Percentiles rank a stretch among this genome's conserved stretches.
phyloP scores from a whole-genome alignment of 805 yeast species.

The Peterozyma xylosa region DNA sequence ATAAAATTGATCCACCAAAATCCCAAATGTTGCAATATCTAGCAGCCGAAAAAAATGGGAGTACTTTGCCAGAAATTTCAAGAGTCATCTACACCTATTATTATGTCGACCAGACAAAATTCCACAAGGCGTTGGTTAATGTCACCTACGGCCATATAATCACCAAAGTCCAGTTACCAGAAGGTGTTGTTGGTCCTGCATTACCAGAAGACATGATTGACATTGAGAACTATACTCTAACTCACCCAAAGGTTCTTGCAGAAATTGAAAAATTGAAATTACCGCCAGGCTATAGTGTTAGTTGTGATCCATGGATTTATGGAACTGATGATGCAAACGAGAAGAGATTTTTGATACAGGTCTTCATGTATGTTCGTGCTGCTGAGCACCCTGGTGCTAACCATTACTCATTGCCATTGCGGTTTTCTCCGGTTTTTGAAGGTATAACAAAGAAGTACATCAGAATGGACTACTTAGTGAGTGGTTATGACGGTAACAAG shows the following conservation, averaged over 20 bases:
- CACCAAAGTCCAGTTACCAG: conserved; percentile 45
- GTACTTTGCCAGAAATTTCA: conserved; percentile 48
- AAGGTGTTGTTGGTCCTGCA: conserved; percentile 65
- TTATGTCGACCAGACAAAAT: conserved; percentile 29
- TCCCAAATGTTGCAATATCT: conserved; percentile 58
- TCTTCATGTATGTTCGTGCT: conserved; percentile 66
- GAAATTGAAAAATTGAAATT: conserved; percentile 63
- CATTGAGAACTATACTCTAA: conserved; percentile 41
- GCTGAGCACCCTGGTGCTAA: conserved; percentile 65
- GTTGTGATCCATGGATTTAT: conserved; percentile 81
- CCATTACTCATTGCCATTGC: conserved; percentile 69
- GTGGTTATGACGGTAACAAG: conserved; percentile 54
- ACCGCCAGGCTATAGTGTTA: conserved; percentile 45
- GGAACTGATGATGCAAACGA: conserved; percentile 67
- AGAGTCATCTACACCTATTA: conserved; percentile 65
- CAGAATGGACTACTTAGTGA: conserved; percentile 69
- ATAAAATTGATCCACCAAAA: conserved; percentile 76
- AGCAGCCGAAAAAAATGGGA: conserved; percentile 57
- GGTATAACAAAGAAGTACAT: conserved; percentile 50
- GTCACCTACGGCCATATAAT: conserved; percentile 55
- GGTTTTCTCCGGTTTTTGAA: conserved; percentile 69
- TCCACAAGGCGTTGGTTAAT: conserved; percentile 69
- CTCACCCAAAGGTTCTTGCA: conserved; percentile 52
- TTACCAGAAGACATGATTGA: conserved; percentile 57
- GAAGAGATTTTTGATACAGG: conserved; percentile 55